These are phyloP conservation scores for Carex sylvatica DNA, from an alignment of 202 grass and related monocot genomes.

Conservation along the genomic window DNA sequence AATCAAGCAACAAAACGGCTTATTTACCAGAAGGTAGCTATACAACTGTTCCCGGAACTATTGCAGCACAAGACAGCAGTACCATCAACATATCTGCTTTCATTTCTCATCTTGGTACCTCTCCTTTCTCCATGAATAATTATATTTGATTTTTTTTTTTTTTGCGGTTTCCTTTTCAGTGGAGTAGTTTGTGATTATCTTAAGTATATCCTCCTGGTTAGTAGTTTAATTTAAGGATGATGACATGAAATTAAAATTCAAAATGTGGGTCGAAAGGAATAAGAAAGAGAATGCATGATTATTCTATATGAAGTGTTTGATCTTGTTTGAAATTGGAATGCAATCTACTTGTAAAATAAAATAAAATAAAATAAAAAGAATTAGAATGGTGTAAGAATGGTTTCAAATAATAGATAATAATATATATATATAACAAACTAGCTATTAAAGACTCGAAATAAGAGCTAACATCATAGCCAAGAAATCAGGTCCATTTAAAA, in stretches of 20 bases:
- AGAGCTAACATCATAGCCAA: neutral
- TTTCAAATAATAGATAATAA: neutral
- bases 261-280: neutral
- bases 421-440: neutral
- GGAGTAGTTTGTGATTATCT: neutral
- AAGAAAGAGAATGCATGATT: neutral
- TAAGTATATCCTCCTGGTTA: neutral
- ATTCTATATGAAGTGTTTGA: neutral
- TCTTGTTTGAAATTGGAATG: neutral
- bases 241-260: neutral
- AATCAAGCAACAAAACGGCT: conserved; percentile 9
- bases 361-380: neutral
- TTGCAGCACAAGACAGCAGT: neutral
- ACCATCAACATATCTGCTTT: conserved; percentile 3
- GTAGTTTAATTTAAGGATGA: neutral
- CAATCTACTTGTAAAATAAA: neutral
- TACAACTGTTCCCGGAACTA: neutral
- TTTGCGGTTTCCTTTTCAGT: neutral
- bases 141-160: neutral
- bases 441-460: neutral
- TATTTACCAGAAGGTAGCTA: neutral
- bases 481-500: neutral
- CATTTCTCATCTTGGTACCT: conserved; percentile 17
- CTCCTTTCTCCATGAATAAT: neutral
- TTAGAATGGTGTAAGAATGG: neutral